phyloP scores from a whole-genome alignment of 2,329 filamentous ascomycete species.

The Scedosporium dehoogii region DNA sequence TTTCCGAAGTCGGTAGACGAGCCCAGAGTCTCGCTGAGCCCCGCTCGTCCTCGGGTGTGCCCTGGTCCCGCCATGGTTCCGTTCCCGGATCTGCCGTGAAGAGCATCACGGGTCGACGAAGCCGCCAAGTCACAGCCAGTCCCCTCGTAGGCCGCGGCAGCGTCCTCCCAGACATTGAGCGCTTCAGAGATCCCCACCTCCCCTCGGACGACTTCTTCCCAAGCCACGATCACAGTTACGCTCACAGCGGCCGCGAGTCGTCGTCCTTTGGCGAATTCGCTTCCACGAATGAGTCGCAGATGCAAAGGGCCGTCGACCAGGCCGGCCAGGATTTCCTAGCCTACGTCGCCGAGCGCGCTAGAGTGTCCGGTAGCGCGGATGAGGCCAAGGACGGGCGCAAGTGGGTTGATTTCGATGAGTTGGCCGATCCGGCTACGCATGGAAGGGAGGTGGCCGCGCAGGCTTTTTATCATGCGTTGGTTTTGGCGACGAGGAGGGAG shows the following conservation, averaged over 20 bases:
- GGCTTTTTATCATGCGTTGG: conserved; percentile 65
- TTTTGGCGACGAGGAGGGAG: conserved; percentile 55
- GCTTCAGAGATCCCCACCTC: conserved; percentile 33
- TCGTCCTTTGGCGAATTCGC: conserved; percentile 10
- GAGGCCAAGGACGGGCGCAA: conserved; percentile 12
- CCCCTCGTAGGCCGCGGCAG: conserved; percentile 26
- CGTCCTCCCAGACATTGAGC: conserved; percentile 30
- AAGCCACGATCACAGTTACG: conserved; percentile 20
- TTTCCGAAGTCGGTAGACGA: conserved; percentile 61
- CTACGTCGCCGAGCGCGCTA: conserved; percentile 28
- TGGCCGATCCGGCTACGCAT: conserved; percentile 49
- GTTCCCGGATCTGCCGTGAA: conserved; percentile 35
- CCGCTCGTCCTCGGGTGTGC: conserved; percentile 40
- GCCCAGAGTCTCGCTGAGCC: conserved; percentile 58
- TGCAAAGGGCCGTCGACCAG: conserved; percentile 28
- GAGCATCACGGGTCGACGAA: conserved; percentile 21
- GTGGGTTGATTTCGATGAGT: conserved; percentile 56
- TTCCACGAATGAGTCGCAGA: conserved; percentile 19
- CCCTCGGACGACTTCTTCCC: conserved; percentile 20
- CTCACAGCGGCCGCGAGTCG: not conserved
- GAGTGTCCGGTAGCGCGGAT: conserved; percentile 20
- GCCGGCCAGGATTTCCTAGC: conserved; percentile 36
- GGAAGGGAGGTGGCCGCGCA: conserved; percentile 59
- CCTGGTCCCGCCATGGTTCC: conserved; percentile 41
- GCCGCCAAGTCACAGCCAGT: conserved; percentile 22